Percentiles rank a stretch among this genome's conserved stretches.
phyloP scores from a whole-genome alignment of 306 rosid genomes.

The Purshia tridentata region DNA sequence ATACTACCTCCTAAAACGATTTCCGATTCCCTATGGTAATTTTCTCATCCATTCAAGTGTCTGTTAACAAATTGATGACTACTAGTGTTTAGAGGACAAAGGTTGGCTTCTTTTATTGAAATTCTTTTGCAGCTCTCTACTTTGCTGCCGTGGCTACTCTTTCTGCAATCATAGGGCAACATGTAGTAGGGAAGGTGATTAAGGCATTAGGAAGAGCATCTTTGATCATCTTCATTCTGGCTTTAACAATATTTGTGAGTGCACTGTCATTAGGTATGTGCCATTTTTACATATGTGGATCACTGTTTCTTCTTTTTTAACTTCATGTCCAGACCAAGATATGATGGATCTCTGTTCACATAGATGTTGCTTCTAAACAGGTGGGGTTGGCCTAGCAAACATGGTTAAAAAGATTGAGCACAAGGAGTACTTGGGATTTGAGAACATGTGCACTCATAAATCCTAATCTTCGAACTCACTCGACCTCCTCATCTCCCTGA shows the following conservation, averaged over 20 bases:
- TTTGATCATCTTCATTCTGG: conserved; percentile 63
- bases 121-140: conserved; percentile 50
- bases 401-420: conserved; percentile 50
- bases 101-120: background rate
- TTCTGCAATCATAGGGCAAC: conserved; percentile 65
- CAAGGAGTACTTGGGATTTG: conserved; percentile 56
- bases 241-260: conserved; percentile 56
- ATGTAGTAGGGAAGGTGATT: conserved; percentile 46
- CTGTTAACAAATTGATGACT: background rate
- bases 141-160: conserved; percentile 45
- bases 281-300: background rate
- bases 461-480: background rate
- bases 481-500: background rate
- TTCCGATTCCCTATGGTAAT: conserved; percentile 68
- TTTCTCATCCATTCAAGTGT: background rate
- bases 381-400: conserved; percentile 63
- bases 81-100: background rate
- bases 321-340: background rate
- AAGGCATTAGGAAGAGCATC: conserved; percentile 61
- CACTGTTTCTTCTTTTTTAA: background rate
- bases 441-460: conserved; percentile 46
- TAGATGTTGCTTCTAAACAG: conserved; percentile 28
- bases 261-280: conserved; percentile 49
- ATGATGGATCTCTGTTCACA: background rate
- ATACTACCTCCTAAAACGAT: conserved; percentile 63